Percentiles rank a stretch among this genome's conserved stretches.
Conservation (phyloP, 176 grass and related monocot genomes). For the Oryza glumipatula region DNA sequence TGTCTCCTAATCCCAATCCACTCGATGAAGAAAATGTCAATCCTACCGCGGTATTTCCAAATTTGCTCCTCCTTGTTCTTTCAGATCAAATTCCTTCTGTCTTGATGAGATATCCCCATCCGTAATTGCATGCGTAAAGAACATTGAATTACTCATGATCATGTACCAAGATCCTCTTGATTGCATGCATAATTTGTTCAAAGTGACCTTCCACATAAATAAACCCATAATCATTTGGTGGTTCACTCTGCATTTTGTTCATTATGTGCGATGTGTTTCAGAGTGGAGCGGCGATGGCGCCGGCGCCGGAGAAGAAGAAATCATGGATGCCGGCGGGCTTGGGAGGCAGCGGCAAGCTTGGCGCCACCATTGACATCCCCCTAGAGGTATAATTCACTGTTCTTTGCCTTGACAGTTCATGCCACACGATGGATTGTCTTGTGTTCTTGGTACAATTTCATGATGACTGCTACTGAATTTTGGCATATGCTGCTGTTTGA, state of each 20-base stretch:
- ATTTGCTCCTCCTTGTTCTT: background rate
- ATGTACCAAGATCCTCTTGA: background rate
- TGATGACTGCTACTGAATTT: background rate
- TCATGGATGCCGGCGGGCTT: conserved; percentile 39
- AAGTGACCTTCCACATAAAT: background rate
- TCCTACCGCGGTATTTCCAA: conserved; percentile 56
- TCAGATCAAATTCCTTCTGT: conserved; percentile 4
- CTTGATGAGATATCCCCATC: conserved; percentile 1
- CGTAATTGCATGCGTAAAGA: background rate
- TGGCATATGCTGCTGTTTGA: background rate
- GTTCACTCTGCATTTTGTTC: conserved; percentile 17
- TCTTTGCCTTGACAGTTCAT: background rate
- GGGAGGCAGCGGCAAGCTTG: conserved; percentile 55
- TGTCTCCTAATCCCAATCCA: conserved; percentile 51
- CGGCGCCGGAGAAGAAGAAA: conserved; percentile 31
- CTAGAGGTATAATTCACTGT: conserved; percentile 33
- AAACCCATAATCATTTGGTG: background rate
- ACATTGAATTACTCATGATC: background rate
- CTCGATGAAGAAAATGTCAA: conserved; percentile 60
- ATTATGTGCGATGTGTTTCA: conserved; percentile 36
- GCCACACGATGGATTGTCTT: background rate
- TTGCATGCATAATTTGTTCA: background rate
- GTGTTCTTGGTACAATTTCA: background rate
- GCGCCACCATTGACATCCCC: conserved; percentile 58
- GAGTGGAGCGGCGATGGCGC: conserved; percentile 16